phyloP scores from a whole-genome alignment of 1,284 basidiomycete species.

The Cryptococcus hybrid region DNA sequence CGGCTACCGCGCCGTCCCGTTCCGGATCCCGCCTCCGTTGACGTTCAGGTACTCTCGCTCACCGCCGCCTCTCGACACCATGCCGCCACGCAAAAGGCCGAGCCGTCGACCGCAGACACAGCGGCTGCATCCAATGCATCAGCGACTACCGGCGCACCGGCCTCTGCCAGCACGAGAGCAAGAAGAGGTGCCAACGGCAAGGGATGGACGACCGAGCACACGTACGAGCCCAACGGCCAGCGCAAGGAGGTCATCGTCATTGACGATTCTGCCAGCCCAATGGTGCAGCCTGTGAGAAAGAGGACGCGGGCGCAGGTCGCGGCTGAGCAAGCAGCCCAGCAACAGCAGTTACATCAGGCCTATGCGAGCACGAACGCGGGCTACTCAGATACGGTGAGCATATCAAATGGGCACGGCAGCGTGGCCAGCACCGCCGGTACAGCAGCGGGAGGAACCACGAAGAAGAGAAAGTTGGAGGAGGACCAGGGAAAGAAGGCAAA shows the following conservation, averaged over 20 bases:
- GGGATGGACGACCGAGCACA: conserved; percentile 46
- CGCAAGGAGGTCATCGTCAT: conserved; percentile 47
- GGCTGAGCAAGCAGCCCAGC: conserved; percentile 26
- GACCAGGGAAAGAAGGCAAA: conserved; percentile 27
- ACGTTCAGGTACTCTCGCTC: conserved; percentile 42
- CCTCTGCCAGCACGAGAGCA: conserved; percentile 6
- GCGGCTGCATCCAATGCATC: conserved; percentile 13
- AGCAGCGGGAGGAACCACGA: conserved; percentile 17
- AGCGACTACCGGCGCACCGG: conserved; percentile 2
- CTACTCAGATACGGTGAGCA: conserved; percentile 1
- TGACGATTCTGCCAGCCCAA: conserved; percentile 34
- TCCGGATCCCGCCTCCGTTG: conserved; percentile 41
- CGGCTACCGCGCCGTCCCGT: conserved; percentile 23
- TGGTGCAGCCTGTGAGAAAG: conserved; percentile 32
- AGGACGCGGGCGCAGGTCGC: conserved; percentile 39
- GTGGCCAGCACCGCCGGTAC: conserved; percentile 35
- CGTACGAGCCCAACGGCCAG: conserved; percentile 38
- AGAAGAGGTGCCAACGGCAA: conserved; percentile 22
- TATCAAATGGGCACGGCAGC: conserved; percentile 12
- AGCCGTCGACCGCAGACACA: conserved; percentile 13
- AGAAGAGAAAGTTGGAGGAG: conserved; percentile 27
- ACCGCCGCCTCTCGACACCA: conserved; percentile 22
- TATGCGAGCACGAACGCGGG: conserved; percentile 1
- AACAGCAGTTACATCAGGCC: conserved; percentile 7
- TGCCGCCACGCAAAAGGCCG: conserved; percentile 40